phyloP scores from a whole-genome alignment of 441 rosid species.

The Brassica hybrid region DNA sequence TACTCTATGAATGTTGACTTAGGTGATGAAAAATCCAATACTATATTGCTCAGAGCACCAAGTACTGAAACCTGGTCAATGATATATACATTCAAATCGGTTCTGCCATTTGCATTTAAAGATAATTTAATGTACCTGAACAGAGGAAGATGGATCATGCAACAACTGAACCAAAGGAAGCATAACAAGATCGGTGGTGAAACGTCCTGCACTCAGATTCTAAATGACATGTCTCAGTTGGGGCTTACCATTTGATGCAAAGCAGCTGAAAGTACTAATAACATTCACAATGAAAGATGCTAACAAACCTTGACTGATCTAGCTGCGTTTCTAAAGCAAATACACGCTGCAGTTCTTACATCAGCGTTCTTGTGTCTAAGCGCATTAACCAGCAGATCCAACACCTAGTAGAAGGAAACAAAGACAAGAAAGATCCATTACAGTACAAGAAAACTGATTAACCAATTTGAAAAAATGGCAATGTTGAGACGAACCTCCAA shows the following conservation, averaged over 20 bases:
- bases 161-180: constrained; percentile 2
- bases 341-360: not conserved
- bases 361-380: not conserved
- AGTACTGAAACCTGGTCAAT: not conserved
- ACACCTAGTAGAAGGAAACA: not conserved
- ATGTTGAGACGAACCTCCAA: not conserved
- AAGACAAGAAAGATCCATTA: not conserved
- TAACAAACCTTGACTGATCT: not conserved
- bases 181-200: not conserved
- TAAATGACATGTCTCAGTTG: constrained; percentile 3
- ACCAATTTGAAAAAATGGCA: not conserved
- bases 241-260: not conserved
- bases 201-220: not conserved
- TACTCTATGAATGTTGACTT: not conserved
- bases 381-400: not conserved
- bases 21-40: not conserved
- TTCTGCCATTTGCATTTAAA: not conserved
- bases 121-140: not conserved
- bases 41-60: not conserved
- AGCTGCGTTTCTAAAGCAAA: not conserved
- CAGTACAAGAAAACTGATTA: not conserved
- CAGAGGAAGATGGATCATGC: not conserved
- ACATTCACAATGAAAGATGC: not conserved
- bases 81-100: not conserved
- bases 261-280: not conserved